Percentiles rank a stretch among this genome's conserved stretches.
These are phyloP conservation scores for Acanthamoeba lenticulata DNA, from an alignment of 208 protist genomes.

Conservation along the genomic window DNA sequence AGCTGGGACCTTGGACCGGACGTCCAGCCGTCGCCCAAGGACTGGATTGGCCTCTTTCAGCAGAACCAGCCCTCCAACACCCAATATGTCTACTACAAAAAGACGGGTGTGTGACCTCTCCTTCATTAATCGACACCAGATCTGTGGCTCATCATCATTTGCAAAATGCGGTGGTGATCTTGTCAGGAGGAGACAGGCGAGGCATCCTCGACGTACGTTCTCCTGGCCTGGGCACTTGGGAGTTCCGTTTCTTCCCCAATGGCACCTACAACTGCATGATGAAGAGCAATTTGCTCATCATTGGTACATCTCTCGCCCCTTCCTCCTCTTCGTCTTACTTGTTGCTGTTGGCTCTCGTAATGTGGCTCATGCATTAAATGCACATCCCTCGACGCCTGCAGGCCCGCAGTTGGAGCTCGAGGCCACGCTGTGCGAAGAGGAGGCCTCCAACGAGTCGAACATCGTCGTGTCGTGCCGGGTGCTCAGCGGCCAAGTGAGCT, in stretches of 20 bases:
- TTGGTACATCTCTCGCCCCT: not conserved
- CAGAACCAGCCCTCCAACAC: not conserved
- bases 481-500: not conserved
- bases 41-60: constrained; percentile 4
- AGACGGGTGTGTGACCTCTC: too few relatives aligned
- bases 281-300: not conserved
- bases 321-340: too few relatives aligned
- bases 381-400: too few relatives aligned
- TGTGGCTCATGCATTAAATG: too few relatives aligned
- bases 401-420: not conserved
- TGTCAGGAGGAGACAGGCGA: not conserved
- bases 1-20: not conserved
- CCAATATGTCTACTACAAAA: not conserved
- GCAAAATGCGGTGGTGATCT: too few relatives aligned
- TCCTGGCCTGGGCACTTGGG: not conserved
- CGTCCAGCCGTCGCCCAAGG: not conserved
- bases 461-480: not conserved
- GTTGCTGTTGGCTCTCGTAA: too few relatives aligned
- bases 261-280: not conserved
- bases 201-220: not conserved
- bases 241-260: constrained; percentile 5
- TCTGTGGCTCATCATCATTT: too few relatives aligned
- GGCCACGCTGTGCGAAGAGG: not conserved
- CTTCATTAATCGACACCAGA: too few relatives aligned
- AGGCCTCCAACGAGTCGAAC: not conserved